Evolutionary conservation across 306 rosid genomes (phyloP), one percentile per base, ranked within the genome.

Genomic region (Pyrus pyrifolia): DNA sequence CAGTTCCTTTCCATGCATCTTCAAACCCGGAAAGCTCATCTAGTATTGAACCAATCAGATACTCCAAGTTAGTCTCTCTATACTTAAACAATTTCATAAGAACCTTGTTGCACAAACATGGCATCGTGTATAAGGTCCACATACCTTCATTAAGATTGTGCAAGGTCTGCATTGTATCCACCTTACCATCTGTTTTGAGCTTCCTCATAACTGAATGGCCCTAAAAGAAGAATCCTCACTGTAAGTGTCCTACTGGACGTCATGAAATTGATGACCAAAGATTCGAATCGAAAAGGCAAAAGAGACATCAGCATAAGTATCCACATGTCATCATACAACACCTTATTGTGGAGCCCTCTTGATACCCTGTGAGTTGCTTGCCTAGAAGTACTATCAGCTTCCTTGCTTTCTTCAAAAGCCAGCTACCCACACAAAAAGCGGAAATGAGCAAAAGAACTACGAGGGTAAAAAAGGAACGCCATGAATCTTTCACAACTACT

Each of bases 141-240:
- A 66, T 77, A 95, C 98, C 97, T 90, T 85, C 90, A 79, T 90
- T 70, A 67, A 95, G 83, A 82, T 95, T 95, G 86, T 92, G 97
- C 85, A 92, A 72, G 73, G 93, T 84, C 85, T 92, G 97, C 96
- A 84, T 84, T 11, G 88, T 71, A 49, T 95, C 91, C 81, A 90
- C 97, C 74, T 78, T 86, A 71, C 97, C 98, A 68, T 95, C 97
- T 19, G 97, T 75, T 49, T 90, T 70, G 52, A 95, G 91, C 82
- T 95, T 90, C 88, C 95, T 89, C 12, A 86, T 12, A 11, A 84
- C 52, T 5, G 97, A 78, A 85, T 92, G 97, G 5, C 98, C 98
- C 98, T 95, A 60, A 35, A 84, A 80, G 44, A 76, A 33, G 35
- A 38, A 72, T 23, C 30, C 22, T 46, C 29, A 31, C n/a, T 18